These are phyloP conservation scores for Irpex rosettiformis DNA, from an alignment of 1,284 basidiomycete species.

Conservation along the genomic window DNA sequence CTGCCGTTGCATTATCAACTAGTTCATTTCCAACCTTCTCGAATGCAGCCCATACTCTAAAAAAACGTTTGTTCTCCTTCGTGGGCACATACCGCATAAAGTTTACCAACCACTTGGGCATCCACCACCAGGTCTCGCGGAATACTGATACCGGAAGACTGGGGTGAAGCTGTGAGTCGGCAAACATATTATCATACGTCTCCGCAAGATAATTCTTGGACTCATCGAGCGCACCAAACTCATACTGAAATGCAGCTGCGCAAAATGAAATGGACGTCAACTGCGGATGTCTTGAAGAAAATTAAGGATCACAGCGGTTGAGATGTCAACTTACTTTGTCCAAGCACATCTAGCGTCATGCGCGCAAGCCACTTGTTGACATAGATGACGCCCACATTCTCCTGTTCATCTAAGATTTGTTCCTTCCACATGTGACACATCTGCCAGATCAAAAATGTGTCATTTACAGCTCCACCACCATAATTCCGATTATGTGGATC, in stretches of 20 bases:
- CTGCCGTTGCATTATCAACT: slow-evolving; percentile 5
- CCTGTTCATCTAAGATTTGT: slow-evolving; percentile 10
- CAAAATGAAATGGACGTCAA: not conserved
- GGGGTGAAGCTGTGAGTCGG: not conserved
- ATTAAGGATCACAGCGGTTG: not conserved
- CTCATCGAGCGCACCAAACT: slow-evolving; percentile 28
- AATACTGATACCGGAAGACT: not conserved
- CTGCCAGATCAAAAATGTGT: not conserved
- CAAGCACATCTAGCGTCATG: slow-evolving; percentile 13
- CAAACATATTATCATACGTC: slow-evolving; percentile 29
- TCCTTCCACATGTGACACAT: slow-evolving; percentile 16
- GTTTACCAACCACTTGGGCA: slow-evolving; percentile 22
- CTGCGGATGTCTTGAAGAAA: too few species aligned
- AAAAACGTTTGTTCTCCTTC: slow-evolving; percentile 24
- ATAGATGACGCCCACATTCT: slow-evolving; percentile 1
- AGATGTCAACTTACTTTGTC: slow-evolving; percentile 8
- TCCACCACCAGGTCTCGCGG: slow-evolving; percentile 20
- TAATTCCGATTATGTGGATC: too few species aligned
- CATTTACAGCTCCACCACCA: too few species aligned
- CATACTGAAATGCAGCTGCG: slow-evolving; percentile 23
- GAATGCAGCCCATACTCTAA: slow-evolving; percentile 20
- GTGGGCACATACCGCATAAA: slow-evolving; percentile 25
- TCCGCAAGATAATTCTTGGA: slow-evolving; percentile 21
- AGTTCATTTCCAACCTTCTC: slow-evolving; percentile 12
- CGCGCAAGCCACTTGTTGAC: slow-evolving; percentile 15